phyloP scores from a whole-genome alignment of 2,329 filamentous ascomycete species.

The Nannizzia gypsea region DNA sequence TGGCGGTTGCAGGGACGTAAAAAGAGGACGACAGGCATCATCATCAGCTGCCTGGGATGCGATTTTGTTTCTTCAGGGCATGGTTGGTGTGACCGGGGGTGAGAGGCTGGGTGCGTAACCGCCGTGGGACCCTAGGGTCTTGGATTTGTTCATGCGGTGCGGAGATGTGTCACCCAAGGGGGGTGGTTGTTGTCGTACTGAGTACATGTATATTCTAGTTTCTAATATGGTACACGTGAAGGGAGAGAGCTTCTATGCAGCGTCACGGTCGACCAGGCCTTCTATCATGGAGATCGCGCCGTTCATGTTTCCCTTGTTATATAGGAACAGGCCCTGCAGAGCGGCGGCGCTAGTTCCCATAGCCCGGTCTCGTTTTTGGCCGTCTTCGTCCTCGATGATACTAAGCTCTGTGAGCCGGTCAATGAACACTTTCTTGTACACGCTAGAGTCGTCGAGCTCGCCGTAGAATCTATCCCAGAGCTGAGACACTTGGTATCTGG shows the following conservation, averaged over 20 bases:
- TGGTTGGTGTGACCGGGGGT: neutral
- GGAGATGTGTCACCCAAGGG: neutral
- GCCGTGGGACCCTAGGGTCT: neutral
- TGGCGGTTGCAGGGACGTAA: neutral
- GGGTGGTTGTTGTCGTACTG: conserved; percentile 2
- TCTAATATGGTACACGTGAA: conserved; percentile 2
- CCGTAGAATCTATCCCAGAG: conserved; percentile 96
- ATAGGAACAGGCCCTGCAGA: conserved; percentile 86
- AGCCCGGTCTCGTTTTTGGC: conserved; percentile 35
- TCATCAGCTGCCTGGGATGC: neutral
- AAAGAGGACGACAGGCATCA: too few relatives aligned
- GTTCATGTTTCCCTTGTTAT: conserved; percentile 83
- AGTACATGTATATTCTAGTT: conserved; percentile 2
- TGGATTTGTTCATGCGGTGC: conserved; percentile 1
- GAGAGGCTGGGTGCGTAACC: neutral
- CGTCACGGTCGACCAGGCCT: conserved; percentile 18
- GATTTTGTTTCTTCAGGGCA: neutral
- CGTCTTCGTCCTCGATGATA: conserved; percentile 50
- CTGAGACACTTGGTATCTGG: conserved; percentile 65
- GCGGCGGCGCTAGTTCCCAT: conserved; percentile 71
- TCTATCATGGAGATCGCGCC: conserved; percentile 75
- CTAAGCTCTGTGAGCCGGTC: conserved; percentile 56
- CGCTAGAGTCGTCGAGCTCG: conserved; percentile 56
- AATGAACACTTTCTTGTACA: conserved; percentile 58
- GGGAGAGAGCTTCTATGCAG: neutral